phyloP scores from a whole-genome alignment of 1,284 basidiomycete species.

The Cystobasidiaceae sp. region DNA sequence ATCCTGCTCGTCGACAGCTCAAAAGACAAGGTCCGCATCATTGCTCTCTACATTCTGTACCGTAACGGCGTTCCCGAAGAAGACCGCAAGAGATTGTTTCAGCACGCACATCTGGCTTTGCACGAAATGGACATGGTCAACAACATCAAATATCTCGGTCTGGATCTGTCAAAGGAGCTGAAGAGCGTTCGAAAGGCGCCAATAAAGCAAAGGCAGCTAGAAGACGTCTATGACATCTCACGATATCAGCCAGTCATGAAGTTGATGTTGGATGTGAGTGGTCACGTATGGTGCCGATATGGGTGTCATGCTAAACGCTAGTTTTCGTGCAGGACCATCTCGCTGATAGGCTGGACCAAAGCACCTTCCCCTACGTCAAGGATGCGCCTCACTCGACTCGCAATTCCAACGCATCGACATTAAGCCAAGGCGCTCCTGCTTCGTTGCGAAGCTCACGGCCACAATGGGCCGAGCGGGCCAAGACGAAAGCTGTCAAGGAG shows the following conservation, averaged over 20 bases:
- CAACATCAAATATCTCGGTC: slow-evolving; percentile 75
- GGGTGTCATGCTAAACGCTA: not conserved
- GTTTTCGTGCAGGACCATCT: slow-evolving; percentile 66
- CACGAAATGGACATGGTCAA: slow-evolving; percentile 93
- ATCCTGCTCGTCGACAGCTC: slow-evolving; percentile 54
- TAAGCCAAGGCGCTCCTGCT: slow-evolving; percentile 51
- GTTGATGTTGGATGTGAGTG: slow-evolving; percentile 69
- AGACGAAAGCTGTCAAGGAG: slow-evolving; percentile 36
- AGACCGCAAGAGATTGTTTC: slow-evolving; percentile 86
- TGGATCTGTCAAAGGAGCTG: slow-evolving; percentile 71
- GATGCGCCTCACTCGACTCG: slow-evolving; percentile 65
- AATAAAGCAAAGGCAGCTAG: slow-evolving; percentile 63
- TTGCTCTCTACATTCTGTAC: slow-evolving; percentile 91
- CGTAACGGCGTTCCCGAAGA: slow-evolving; percentile 97
- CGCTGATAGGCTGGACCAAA: slow-evolving; percentile 67
- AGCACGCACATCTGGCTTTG: slow-evolving; percentile 84
- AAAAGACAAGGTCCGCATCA: slow-evolving; percentile 89
- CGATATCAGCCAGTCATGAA: slow-evolving; percentile 83
- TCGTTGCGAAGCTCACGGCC: slow-evolving; percentile 67
- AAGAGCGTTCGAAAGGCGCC: slow-evolving; percentile 15
- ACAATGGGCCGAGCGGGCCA: slow-evolving; percentile 50
- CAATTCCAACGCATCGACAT: slow-evolving; percentile 32
- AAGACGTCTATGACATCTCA: slow-evolving; percentile 93
- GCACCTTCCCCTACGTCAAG: slow-evolving; percentile 82
- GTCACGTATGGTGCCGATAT: not conserved